These are phyloP conservation scores for Kondoa subrosea DNA, from an alignment of 768 basidiomycete genomes.

Conservation along the genomic window DNA sequence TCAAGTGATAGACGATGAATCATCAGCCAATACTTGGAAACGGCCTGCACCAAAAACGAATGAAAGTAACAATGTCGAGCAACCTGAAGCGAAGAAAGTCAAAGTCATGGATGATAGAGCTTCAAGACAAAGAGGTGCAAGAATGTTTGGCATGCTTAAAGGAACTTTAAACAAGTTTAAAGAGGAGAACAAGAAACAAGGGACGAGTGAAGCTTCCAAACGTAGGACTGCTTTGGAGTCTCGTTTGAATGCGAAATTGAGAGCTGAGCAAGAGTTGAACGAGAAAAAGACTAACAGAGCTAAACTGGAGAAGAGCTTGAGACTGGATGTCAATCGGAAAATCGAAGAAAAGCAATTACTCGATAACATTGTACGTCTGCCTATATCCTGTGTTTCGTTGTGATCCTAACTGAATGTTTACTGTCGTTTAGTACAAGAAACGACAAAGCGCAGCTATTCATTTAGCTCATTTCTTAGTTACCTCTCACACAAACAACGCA, in stretches of 20 bases:
- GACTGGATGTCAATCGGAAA: slow-evolving; percentile 14
- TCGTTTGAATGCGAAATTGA: slow-evolving; percentile 19
- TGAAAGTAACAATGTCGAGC: not conserved
- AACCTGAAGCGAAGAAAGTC: not conserved
- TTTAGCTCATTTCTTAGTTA: slow-evolving; percentile 27
- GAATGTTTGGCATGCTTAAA: slow-evolving; percentile 16
- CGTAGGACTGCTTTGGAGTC: slow-evolving; percentile 21
- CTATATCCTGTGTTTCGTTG: no score
- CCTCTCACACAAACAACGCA: slow-evolving; percentile 20
- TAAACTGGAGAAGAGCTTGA: slow-evolving; percentile 16
- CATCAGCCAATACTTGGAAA: not conserved
- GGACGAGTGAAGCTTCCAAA: slow-evolving; percentile 10
- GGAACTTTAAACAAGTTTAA: slow-evolving; percentile 18
- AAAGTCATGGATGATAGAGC: not conserved
- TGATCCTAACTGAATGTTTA: not conserved
- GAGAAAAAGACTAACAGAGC: slow-evolving; percentile 12
- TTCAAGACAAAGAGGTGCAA: not conserved
- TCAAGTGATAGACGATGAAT: not conserved
- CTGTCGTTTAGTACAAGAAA: slow-evolving; percentile 20
- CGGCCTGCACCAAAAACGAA: not conserved
- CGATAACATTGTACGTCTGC: slow-evolving; percentile 19
- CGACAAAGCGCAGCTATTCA: slow-evolving; percentile 23
- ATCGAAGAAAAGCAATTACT: slow-evolving; percentile 21
- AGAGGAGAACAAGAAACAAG: slow-evolving; percentile 16
- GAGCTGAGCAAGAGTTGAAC: slow-evolving; percentile 12